A percentile compares a stretch with the other conserved stretches of the same genome.
Evolutionary conservation across 805 yeast species (phyloP).

Genomic region (Kodamaea lidongshanica): DNA sequence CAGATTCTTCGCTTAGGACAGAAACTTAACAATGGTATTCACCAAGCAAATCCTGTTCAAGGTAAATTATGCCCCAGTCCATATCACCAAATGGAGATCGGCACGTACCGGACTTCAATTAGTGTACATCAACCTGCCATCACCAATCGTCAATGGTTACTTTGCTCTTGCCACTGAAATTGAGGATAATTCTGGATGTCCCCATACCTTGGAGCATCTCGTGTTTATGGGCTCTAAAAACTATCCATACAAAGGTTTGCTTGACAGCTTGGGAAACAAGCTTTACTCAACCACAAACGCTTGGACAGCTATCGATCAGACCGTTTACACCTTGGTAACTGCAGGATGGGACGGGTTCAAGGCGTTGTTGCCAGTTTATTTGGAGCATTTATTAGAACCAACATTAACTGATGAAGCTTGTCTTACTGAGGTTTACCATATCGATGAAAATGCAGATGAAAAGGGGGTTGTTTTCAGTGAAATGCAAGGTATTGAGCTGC

Average conservation of each 20-base stretch:
- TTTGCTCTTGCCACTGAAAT: slow-evolving; percentile 95
- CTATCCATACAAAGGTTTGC: slow-evolving; percentile 85
- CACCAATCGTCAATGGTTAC: slow-evolving; percentile 89
- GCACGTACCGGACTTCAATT: slow-evolving; percentile 75
- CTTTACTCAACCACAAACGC: slow-evolving; percentile 88
- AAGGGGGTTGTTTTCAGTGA: slow-evolving; percentile 96
- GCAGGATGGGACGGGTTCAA: slow-evolving; percentile 97
- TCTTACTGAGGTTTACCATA: slow-evolving; percentile 88
- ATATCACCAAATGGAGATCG: slow-evolving; percentile 71
- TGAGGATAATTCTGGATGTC: slow-evolving; percentile 80
- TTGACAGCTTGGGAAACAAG: slow-evolving; percentile 80
- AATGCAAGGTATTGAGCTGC: slow-evolving; percentile 89
- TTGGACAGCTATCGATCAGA: slow-evolving; percentile 94
- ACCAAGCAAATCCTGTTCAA: slow-evolving; percentile 42
- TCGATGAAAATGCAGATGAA: slow-evolving; percentile 85
- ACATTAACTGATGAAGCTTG: slow-evolving; percentile 87
- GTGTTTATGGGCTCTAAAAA: slow-evolving; percentile 89
- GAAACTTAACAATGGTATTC: slow-evolving; percentile 12
- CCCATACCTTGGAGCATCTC: slow-evolving; percentile 93
- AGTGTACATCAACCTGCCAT: slow-evolving; percentile 67
- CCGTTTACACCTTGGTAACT: slow-evolving; percentile 83
- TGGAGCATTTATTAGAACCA: slow-evolving; percentile 83
- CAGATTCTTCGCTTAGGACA: background rate
- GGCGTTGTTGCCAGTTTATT: slow-evolving; percentile 74
- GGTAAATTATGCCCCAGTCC: slow-evolving; percentile 70